Percentiles rank a stretch among this genome's conserved stretches.
These are phyloP conservation scores for Lactarius indigo DNA, from an alignment of 768 basidiomycete species.

Conservation along the genomic window DNA sequence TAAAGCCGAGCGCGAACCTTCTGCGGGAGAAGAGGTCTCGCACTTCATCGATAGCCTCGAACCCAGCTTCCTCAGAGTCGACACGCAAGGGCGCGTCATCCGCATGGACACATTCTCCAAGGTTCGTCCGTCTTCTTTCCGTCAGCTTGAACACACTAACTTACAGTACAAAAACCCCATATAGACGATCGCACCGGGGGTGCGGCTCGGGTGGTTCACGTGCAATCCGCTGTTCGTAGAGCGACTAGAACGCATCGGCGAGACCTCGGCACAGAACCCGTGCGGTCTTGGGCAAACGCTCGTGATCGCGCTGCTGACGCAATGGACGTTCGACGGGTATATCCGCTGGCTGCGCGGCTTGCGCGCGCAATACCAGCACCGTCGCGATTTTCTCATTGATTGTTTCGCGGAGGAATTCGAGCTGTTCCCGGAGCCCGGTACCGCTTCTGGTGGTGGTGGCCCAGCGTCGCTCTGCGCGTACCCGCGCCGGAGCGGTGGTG, in stretches of 20 bases:
- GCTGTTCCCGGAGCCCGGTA: conserved; percentile 38
- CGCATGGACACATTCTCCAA: conserved; percentile 80
- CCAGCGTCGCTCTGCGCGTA: conserved; percentile 45
- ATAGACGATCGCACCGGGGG: conserved; percentile 75
- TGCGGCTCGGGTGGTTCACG: conserved; percentile 77
- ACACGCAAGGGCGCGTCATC: conserved; percentile 80
- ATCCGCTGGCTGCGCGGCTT: conserved; percentile 73
- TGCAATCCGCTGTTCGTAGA: conserved; percentile 75
- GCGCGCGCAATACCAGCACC: conserved; percentile 49
- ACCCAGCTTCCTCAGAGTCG: conserved; percentile 63
- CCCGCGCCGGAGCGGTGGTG: conserved; percentile 26
- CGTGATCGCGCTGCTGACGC: conserved; percentile 54
- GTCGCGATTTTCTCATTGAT: conserved; percentile 65
- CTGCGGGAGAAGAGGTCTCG: conserved; percentile 38
- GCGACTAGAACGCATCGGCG: conserved; percentile 63
- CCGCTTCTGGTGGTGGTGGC: conserved; percentile 38
- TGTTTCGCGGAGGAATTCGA: conserved; percentile 61
- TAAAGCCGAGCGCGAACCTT: conserved; percentile 13
- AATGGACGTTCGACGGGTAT: conserved; percentile 72
- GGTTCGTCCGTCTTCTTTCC: conserved; percentile 34
- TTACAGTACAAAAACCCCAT: not conserved
- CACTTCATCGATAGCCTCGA: conserved; percentile 51
- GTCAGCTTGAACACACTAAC: not conserved
- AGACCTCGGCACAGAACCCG: conserved; percentile 66
- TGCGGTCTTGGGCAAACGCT: conserved; percentile 70